Conservation (phyloP, 345 rosid genomes). For the Eucalyptus lansdowneana region DNA sequence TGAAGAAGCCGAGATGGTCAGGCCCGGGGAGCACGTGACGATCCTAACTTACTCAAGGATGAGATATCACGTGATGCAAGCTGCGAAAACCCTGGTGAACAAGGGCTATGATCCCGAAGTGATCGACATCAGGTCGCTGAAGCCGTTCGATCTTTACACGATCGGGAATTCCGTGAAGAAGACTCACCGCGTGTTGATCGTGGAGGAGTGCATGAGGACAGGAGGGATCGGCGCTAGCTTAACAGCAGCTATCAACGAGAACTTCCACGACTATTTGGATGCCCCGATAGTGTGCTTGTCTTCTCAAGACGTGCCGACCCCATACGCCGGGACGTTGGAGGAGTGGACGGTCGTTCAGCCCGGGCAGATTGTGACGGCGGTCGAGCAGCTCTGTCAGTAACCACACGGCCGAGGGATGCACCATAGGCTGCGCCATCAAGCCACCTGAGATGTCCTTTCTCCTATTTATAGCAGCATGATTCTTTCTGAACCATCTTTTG, state of each 20-base stretch:
- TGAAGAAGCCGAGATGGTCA: conserved; percentile 96
- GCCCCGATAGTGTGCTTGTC: conserved; percentile 91
- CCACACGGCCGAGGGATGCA: not conserved
- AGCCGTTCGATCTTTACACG: conserved; percentile 81
- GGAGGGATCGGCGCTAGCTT: conserved; percentile 97
- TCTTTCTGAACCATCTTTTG: not conserved
- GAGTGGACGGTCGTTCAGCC: conserved; percentile 96
- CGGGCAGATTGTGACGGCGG: conserved; percentile 84
- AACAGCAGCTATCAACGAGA: conserved; percentile 80
- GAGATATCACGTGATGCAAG: conserved; percentile 98
- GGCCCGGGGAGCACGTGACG: conserved; percentile 86
- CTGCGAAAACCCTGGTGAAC: conserved; percentile 83
- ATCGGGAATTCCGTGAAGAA: conserved; percentile 92
- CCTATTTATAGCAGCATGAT: not conserved
- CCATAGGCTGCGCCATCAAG: not conserved
- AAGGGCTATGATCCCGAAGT: conserved; percentile 95
- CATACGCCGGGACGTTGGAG: conserved; percentile 81
- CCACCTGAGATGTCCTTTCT: not conserved
- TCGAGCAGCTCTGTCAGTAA: conserved; percentile 83
- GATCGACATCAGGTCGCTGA: conserved; percentile 84
- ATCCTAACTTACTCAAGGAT: conserved; percentile 87
- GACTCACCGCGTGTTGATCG: conserved; percentile 81
- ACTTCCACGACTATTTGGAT: conserved; percentile 86
- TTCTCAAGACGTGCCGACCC: conserved; percentile 94
- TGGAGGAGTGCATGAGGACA: conserved; percentile 96